A percentile compares a stretch with the other conserved stretches of the same genome.
Evolutionary conservation across 2,329 filamentous ascomycete genomes (phyloP).

Genomic region (Arthrobotrys musiformis): DNA sequence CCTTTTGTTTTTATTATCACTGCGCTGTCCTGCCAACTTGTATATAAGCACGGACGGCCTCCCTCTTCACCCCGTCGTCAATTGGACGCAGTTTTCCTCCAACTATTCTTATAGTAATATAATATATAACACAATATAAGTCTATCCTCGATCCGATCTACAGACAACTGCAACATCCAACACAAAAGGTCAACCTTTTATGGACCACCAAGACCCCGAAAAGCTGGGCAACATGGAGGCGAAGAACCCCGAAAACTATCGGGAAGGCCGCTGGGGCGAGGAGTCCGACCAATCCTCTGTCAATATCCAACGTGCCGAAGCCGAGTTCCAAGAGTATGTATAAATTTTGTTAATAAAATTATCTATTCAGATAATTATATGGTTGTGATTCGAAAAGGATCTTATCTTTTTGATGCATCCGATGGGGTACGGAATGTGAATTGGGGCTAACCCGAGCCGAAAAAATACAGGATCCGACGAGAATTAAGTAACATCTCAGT

Average conservation of each 20-base stretch:
- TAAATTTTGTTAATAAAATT: not conserved
- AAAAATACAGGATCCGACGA: conserved; percentile 29
- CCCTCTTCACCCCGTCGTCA: not conserved
- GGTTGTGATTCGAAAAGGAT: too few species aligned
- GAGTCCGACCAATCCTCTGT: conserved; percentile 55
- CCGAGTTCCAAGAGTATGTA: conserved; percentile 59
- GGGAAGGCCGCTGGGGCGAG: conserved; percentile 52
- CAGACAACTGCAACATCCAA: conserved; percentile 13
- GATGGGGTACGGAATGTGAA: not conserved
- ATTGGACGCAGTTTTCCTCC: not conserved
- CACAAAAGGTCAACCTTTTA: not conserved
- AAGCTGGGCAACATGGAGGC: conserved; percentile 27
- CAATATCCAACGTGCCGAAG: conserved; percentile 57
- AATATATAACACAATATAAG: not conserved
- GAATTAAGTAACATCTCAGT: conserved; percentile 38
- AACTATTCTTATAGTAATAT: not conserved
- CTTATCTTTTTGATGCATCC: conserved; percentile 1
- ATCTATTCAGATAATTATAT: too few species aligned
- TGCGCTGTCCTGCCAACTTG: conserved; percentile 1
- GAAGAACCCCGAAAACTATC: conserved; percentile 12
- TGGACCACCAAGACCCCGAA: conserved; percentile 32
- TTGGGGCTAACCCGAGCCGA: conserved; percentile 1
- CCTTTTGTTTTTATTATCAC: not conserved
- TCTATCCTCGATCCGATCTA: conserved; percentile 1
- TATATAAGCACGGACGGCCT: conserved; percentile 10